Percentiles rank a stretch among this genome's conserved stretches.
These are phyloP conservation scores for Crucibulum laeve DNA, from an alignment of 768 basidiomycete species.

Conservation along the genomic window DNA sequence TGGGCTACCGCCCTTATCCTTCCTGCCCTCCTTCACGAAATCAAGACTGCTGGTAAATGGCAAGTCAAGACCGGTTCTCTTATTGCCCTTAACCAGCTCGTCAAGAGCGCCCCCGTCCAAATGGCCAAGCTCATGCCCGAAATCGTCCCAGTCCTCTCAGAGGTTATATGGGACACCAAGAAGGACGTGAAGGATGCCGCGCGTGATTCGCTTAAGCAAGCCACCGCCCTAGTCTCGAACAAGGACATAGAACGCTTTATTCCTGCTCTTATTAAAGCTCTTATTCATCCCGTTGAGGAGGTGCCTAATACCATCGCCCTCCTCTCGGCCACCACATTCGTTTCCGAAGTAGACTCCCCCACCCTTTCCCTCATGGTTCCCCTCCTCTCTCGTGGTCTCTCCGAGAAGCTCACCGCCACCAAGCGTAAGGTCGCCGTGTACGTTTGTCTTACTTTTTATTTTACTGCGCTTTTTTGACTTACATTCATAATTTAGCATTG, in stretches of 20 bases:
- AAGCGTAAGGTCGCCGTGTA: slow-evolving; percentile 98
- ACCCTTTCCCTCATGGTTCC: slow-evolving; percentile 98
- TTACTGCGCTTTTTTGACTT: slow-evolving; percentile 11
- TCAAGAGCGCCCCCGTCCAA: slow-evolving; percentile 76
- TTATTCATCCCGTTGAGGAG: slow-evolving; percentile 99
- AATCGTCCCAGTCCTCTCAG: slow-evolving; percentile 89
- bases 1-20: slow-evolving; percentile 85
- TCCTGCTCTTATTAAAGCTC: slow-evolving; percentile 94
- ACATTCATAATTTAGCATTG: slow-evolving; percentile 54
- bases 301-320: slow-evolving; percentile 91
- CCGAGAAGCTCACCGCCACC: slow-evolving; percentile 91
- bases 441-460: slow-evolving; percentile 24
- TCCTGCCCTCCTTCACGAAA: slow-evolving; percentile 84
- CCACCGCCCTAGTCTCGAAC: slow-evolving; percentile 93
- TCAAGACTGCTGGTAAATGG: slow-evolving; percentile 97
- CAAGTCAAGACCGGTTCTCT: slow-evolving; percentile 92
- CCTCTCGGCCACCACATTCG: slow-evolving; percentile 98
- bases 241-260: slow-evolving; percentile 98
- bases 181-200: slow-evolving; percentile 98
- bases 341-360: slow-evolving; percentile 97
- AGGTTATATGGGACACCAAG: slow-evolving; percentile 99
- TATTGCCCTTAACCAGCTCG: slow-evolving; percentile 80
- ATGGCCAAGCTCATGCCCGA: slow-evolving; percentile 89
- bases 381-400: slow-evolving; percentile 88
- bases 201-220: slow-evolving; percentile 90